Conservation (phyloP, 2,329 filamentous ascomycete genomes). For the Cyphellophora europaea region DNA sequence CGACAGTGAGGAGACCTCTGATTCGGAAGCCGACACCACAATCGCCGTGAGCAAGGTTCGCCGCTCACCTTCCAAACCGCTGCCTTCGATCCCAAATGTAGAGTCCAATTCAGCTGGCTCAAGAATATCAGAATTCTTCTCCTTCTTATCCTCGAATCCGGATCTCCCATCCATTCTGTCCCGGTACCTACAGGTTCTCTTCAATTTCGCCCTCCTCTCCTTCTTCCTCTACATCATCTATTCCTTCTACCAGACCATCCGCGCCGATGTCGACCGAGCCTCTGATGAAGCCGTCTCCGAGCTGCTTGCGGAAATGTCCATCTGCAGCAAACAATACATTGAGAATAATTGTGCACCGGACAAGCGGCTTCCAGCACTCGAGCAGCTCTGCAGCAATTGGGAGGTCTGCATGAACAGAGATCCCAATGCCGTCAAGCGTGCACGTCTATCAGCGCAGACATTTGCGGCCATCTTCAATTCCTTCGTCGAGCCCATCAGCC, state of each 20-base stretch:
- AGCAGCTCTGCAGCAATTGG: slow-evolving; percentile 68
- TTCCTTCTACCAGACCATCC: slow-evolving; percentile 59
- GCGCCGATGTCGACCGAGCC: slow-evolving; percentile 64
- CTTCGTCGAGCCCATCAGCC: slow-evolving; percentile 82
- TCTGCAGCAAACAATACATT: slow-evolving; percentile 63
- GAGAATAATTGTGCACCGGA: slow-evolving; percentile 65
- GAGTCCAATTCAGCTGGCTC: slow-evolving; percentile 2
- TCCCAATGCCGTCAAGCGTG: slow-evolving; percentile 64
- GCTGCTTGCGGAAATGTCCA: slow-evolving; percentile 62
- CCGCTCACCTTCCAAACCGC: neutral
- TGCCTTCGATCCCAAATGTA: slow-evolving; percentile 20
- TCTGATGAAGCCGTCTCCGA: slow-evolving; percentile 58
- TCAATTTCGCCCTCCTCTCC: slow-evolving; percentile 40
- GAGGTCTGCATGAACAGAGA: slow-evolving; percentile 80
- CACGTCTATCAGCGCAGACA: slow-evolving; percentile 74
- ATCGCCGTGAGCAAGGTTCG: too few relatives aligned
- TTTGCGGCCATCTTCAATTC: slow-evolving; percentile 90
- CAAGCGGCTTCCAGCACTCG: slow-evolving; percentile 62
- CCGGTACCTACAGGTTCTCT: slow-evolving; percentile 54
- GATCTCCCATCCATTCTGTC: slow-evolving; percentile 57
- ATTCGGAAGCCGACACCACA: slow-evolving; percentile 26
- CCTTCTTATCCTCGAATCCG: slow-evolving; percentile 55
- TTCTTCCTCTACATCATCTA: slow-evolving; percentile 56
- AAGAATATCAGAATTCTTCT: slow-evolving; percentile 43
- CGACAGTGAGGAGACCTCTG: slow-evolving; percentile 33